Conservation (phyloP, 768 basidiomycete genomes). For the Cystobasidium onofrii region DNA sequence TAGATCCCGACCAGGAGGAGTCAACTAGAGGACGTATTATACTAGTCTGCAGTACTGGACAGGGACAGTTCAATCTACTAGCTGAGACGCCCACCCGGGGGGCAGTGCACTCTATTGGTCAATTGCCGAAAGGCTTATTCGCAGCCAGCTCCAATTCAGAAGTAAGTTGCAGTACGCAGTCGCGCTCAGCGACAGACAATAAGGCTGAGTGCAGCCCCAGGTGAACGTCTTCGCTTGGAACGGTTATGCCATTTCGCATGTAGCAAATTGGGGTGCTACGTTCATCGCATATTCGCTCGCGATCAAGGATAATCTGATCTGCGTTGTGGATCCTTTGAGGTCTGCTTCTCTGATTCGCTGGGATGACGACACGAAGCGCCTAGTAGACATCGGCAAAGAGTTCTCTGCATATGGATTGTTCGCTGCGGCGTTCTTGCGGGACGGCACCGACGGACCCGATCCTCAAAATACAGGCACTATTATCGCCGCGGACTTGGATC, state of each 20-base stretch:
- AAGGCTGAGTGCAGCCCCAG: neutral
- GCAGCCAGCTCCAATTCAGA: constrained; percentile 68
- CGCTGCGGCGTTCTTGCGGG: constrained; percentile 50
- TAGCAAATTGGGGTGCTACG: constrained; percentile 62
- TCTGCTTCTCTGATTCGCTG: constrained; percentile 66
- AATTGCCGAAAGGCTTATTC: constrained; percentile 50
- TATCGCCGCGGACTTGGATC: constrained; percentile 66
- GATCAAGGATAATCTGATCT: constrained; percentile 48
- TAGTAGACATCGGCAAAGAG: constrained; percentile 61
- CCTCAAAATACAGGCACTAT: constrained; percentile 48
- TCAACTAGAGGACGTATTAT: constrained; percentile 37
- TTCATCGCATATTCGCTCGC: constrained; percentile 66
- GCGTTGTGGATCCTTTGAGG: constrained; percentile 71
- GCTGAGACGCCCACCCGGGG: constrained; percentile 51
- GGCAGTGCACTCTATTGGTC: constrained; percentile 60
- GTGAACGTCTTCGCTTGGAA: constrained; percentile 3
- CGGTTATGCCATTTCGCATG: neutral
- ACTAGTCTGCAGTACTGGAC: neutral
- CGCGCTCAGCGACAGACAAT: neutral
- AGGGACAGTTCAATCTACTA: constrained; percentile 36
- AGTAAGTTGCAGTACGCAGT: constrained; percentile 49
- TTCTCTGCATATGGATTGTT: constrained; percentile 69
- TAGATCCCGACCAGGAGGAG: constrained; percentile 32
- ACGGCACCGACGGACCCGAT: neutral
- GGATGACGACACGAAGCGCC: constrained; percentile 44